Percentiles rank a stretch among this genome's conserved stretches.
Evolutionary conservation across 495 filamentous ascomycete species (phyloP).

Genomic region (Podospora australis): DNA sequence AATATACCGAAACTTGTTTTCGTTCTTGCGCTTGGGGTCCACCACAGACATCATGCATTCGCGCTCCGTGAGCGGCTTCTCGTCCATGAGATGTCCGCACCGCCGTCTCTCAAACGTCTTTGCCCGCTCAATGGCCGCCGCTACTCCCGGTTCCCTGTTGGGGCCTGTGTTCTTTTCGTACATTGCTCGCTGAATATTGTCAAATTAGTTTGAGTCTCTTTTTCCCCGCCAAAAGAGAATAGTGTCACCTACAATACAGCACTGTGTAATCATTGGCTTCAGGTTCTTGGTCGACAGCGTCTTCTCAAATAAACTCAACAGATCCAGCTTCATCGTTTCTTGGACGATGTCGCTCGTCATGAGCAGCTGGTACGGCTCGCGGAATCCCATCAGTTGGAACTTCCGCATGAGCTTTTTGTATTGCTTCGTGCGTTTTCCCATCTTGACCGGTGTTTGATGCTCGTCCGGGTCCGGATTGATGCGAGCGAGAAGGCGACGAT

Average conservation of each 20-base stretch:
- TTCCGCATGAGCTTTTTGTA: constrained; percentile 96
- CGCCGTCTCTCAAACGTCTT: constrained; percentile 76
- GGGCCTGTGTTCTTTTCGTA: constrained; percentile 51
- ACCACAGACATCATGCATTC: constrained; percentile 77
- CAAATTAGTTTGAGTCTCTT: constrained; percentile 33
- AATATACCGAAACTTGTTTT: constrained; percentile 88
- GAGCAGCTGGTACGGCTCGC: constrained; percentile 89
- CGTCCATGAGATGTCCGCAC: constrained; percentile 81
- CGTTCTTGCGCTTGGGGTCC: constrained; percentile 58
- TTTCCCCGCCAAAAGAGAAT: constrained; percentile 9
- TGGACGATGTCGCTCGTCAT: constrained; percentile 29
- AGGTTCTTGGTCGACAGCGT: constrained; percentile 61
- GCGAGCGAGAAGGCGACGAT: not conserved
- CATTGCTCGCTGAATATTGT: constrained; percentile 56
- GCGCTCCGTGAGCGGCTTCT: constrained; percentile 64
- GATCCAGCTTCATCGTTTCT: constrained; percentile 57
- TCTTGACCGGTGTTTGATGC: constrained; percentile 10
- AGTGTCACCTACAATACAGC: constrained; percentile 28
- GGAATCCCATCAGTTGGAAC: constrained; percentile 57
- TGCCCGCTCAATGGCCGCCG: constrained; percentile 56
- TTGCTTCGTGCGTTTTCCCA: constrained; percentile 85
- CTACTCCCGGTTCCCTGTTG: constrained; percentile 48
- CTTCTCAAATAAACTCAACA: constrained; percentile 60
- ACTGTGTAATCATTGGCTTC: constrained; percentile 63
- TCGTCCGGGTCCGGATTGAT: not conserved